phyloP scores from a whole-genome alignment of 257 asterid genomes.

The Phtheirospermum japonicum region DNA sequence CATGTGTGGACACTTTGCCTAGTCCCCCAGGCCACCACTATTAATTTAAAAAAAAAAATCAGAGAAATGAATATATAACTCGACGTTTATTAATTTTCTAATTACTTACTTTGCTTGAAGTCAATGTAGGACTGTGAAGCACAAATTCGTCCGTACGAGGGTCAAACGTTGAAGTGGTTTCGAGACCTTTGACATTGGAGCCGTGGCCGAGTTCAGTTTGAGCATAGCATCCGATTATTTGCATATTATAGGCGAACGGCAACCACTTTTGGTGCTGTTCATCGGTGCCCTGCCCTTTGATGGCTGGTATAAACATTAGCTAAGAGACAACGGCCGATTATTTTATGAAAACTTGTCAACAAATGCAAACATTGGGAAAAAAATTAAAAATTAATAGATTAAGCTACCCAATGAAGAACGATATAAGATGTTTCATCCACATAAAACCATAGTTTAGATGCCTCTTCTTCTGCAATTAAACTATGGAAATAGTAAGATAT shows the following conservation, averaged over 20 bases:
- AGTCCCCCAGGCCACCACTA: constrained; percentile 99
- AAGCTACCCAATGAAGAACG: constrained; percentile 93
- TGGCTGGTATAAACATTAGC: constrained; percentile 95
- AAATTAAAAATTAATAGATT: too few relatives aligned
- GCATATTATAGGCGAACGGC: constrained; percentile 90
- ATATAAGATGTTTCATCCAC: constrained; percentile 92
- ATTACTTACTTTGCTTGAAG: constrained; percentile 98
- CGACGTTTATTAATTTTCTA: too few relatives aligned
- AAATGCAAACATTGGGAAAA: not conserved
- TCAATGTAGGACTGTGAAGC: constrained; percentile 91
- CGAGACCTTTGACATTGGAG: constrained; percentile 96
- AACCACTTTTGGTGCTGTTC: constrained; percentile 92
- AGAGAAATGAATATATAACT: too few relatives aligned
- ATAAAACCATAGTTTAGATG: constrained; percentile 59
- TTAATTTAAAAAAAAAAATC: too few relatives aligned
- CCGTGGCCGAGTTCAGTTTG: constrained; percentile 99
- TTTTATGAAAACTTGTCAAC: not conserved
- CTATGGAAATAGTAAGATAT: constrained; percentile 18
- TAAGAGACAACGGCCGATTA: constrained; percentile 28
- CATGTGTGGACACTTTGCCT: constrained; percentile 96
- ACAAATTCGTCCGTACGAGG: constrained; percentile 85
- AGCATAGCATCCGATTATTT: constrained; percentile 97
- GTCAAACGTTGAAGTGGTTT: constrained; percentile 97
- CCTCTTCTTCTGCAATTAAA: constrained; percentile 94
- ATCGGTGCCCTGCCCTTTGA: constrained; percentile 93